These are phyloP conservation scores for Tetracentron sinense DNA, from an alignment of 164 flowering plant genomes.

Conservation along the genomic window DNA sequence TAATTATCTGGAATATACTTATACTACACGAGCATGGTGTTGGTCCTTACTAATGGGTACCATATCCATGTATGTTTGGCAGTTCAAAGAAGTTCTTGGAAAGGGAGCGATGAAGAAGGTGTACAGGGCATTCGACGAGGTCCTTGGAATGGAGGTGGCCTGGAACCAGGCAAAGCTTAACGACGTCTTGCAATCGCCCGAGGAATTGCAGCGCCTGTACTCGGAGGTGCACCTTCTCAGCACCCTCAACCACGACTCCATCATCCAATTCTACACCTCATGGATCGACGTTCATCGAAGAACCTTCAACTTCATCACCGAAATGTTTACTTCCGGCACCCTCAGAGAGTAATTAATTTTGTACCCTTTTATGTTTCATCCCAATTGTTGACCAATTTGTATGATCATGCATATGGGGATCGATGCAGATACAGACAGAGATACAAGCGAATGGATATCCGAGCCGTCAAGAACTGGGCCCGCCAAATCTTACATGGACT, in stretches of 20 bases:
- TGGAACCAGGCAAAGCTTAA: conserved; percentile 77
- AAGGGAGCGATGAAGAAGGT: conserved; percentile 88
- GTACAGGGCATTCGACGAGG: conserved; percentile 77
- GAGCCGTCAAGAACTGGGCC: conserved; percentile 85
- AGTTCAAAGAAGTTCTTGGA: conserved; percentile 76
- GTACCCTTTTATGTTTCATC: background rate
- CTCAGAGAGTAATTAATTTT: conserved; percentile 61
- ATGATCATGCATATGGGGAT: background rate
- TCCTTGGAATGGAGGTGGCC: conserved; percentile 83
- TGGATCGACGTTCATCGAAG: conserved; percentile 66
- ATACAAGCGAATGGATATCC: conserved; percentile 53
- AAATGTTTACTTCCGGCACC: conserved; percentile 91
- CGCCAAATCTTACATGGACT: conserved; percentile 82
- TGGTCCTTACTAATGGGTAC: too few species aligned
- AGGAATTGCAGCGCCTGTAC: conserved; percentile 62
- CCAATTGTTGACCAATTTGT: too few species aligned
- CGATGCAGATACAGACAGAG: conserved; percentile 60
- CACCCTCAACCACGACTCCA: conserved; percentile 66
- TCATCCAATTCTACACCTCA: conserved; percentile 57
- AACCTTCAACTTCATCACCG: conserved; percentile 94
- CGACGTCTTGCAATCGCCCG: conserved; percentile 60
- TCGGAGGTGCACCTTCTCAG: conserved; percentile 89
- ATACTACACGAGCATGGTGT: too few species aligned
- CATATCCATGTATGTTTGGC: conserved; percentile 10
- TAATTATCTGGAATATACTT: too few species aligned